Base-by-base conservation (phyloP, 2,329 filamentous ascomycete genomes). In the Scedosporium boydii region DNA sequence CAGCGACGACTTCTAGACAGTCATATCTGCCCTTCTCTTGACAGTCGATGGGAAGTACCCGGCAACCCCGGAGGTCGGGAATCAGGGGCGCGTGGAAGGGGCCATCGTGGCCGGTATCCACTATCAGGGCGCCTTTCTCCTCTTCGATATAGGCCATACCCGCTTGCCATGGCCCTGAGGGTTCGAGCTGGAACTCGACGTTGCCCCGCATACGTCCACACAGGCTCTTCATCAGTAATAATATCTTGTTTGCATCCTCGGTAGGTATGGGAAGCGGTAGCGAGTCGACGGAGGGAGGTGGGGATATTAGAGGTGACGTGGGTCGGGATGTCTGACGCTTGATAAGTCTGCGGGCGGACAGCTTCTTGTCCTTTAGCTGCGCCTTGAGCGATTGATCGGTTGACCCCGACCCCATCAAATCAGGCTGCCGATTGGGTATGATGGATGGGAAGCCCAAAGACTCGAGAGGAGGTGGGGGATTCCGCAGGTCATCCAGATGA, bases 111-210 rank as follows among this genome's bases (percentile, higher is more conserved):
- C 86, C 87, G 2, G 87, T 82, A 71, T 92, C 88, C 69, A 89
- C 89, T 77, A 93, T 86, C 65, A 95, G 75, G 67, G 85, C 87
- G 2, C 89, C 90, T 63, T 83, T 84, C 57, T 90, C 87, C 63
- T 91, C 88, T 65, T 93, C 87, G 65, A 95, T 90, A 69, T 87
- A 91, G 70, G 87, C 89, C 65, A 88, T 83, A n/a, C 89, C 89
- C 41, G 80, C 74, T 63, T 82, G 80, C 90, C 90, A 95, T 1
- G 81, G 78, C 16, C 81, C 84, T 26, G 78, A 77, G 14, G 80
- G 78, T 44, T 85, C 84, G 53, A 80, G 79, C 68, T 88, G 85
- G 70, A 90, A 93, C 66, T 90, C 87, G 34, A 92, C 80, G 67
- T 88, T 86, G 62, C 90, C 90, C 68, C 86, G 87, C 90, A 93